These are phyloP conservation scores for Mixia osmundae DNA, from an alignment of 1,284 basidiomycete genomes.

Conservation along the genomic window DNA sequence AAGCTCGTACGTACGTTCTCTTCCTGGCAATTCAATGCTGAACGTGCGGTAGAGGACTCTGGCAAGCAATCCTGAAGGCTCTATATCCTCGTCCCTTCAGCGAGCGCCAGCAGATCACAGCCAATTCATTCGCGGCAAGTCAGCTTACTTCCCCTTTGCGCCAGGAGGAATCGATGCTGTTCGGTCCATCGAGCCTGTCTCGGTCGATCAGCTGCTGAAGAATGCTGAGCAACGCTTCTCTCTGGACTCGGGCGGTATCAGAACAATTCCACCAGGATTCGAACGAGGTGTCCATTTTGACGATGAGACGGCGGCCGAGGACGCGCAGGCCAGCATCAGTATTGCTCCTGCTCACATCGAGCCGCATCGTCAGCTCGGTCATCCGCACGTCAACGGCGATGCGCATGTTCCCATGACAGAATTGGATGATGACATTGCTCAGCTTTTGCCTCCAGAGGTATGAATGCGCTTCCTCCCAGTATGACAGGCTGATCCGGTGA, in stretches of 20 bases:
- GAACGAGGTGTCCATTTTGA: slow-evolving; percentile 37
- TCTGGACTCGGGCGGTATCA: slow-evolving; percentile 21
- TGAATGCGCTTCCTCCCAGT: background rate
- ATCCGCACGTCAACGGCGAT: too few relatives aligned
- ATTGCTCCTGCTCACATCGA: too few relatives aligned
- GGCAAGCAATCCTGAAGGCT: slow-evolving; percentile 4
- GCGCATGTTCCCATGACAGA: too few relatives aligned
- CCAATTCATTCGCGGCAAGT: slow-evolving; percentile 78
- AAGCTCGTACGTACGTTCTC: slow-evolving; percentile 32
- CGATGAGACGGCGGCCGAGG: slow-evolving; percentile 34
- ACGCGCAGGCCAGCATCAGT: too few relatives aligned
- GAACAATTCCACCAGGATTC: slow-evolving; percentile 26
- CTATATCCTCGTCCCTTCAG: slow-evolving; percentile 39
- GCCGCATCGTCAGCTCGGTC: too few relatives aligned
- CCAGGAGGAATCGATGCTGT: slow-evolving; percentile 47
- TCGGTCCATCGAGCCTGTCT: slow-evolving; percentile 7
- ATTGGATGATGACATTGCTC: slow-evolving; percentile 8
- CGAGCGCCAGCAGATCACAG: slow-evolving; percentile 46
- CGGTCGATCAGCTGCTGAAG: slow-evolving; percentile 15
- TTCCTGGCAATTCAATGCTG: slow-evolving; percentile 25
- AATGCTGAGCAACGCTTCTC: slow-evolving; percentile 13
- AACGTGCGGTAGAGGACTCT: slow-evolving; percentile 16
- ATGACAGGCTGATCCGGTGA: background rate
- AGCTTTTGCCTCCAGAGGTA: slow-evolving; percentile 3
- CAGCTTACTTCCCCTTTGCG: slow-evolving; percentile 71